Conservation (phyloP, 306 rosid species). For the Malus sylvestris region DNA sequence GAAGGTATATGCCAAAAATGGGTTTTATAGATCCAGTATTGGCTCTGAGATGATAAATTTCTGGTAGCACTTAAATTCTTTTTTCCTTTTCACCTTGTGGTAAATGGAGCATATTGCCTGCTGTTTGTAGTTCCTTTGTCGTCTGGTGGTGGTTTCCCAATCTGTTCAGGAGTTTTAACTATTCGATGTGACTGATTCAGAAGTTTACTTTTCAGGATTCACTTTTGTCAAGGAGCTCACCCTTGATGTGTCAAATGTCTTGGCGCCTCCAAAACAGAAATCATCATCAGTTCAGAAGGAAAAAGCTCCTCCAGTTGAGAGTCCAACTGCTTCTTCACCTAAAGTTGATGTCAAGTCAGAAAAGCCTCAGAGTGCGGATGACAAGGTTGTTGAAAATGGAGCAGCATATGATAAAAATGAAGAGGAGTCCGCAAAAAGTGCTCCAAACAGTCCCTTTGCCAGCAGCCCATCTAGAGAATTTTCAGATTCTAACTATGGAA, state of each 20-base stretch:
- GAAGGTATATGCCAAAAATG: slow-evolving; percentile 57
- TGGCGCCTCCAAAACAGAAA: slow-evolving; percentile 71
- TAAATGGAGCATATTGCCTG: background rate
- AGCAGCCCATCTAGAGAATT: slow-evolving; percentile 64
- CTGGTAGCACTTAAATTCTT: background rate
- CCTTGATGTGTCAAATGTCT: slow-evolving; percentile 66
- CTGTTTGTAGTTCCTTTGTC: background rate
- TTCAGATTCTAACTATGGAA: slow-evolving; percentile 48
- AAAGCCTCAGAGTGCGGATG: slow-evolving; percentile 45
- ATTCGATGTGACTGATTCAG: slow-evolving; percentile 8
- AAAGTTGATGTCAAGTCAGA: slow-evolving; percentile 46
- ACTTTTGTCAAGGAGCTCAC: slow-evolving; percentile 82
- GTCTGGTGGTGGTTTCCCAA: background rate
- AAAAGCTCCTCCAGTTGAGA: slow-evolving; percentile 30
- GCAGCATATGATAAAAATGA: slow-evolving; percentile 52
- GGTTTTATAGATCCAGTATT: background rate
- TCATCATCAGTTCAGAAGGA: slow-evolving; percentile 22
- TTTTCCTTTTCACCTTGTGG: background rate
- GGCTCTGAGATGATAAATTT: background rate
- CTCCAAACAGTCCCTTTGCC: slow-evolving; percentile 68
- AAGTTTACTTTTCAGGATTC: slow-evolving; percentile 47
- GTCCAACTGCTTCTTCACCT: slow-evolving; percentile 49
- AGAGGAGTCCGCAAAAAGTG: slow-evolving; percentile 53
- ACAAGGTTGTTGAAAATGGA: slow-evolving; percentile 62
- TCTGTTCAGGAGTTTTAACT: background rate